Base-by-base conservation (phyloP, 2,329 filamentous ascomycete species). In the Phialophora macrospora region DNA sequence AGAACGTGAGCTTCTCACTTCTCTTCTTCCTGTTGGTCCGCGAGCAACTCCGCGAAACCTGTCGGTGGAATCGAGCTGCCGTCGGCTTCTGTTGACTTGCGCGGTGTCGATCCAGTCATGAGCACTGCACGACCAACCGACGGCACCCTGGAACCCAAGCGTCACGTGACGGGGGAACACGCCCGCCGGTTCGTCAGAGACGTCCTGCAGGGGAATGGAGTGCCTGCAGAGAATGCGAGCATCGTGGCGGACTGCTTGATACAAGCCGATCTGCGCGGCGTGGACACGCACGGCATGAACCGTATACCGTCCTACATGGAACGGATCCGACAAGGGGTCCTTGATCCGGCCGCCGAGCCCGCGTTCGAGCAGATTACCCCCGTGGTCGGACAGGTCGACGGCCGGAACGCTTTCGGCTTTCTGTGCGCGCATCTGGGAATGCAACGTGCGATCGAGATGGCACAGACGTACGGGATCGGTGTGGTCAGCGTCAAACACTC, bases 231-330 rank as follows among this genome's bases (percentile, higher is more conserved):
- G 2, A 85, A 90, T 69, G 89, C 91, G 17, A 69, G 77, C 3
- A 86, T 87, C 41, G 79, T 93, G 12, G 87, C 90, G n/a, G 78
- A 80, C 67, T 90, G 88, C 68, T 85, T 94, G 1, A 83, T 93
- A 0, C 85, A 86, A 41, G 91, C 91, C 12, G 91, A 94, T 72
- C 84, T 94, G 0, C 87, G 91, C 48, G 91, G 90, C 57, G 88
- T 93, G 28, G 91, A 94, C 74, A 92, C 90, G 0, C 91, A 94
- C 75, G 91, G 88, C 66, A 87, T 90, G 75, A 92, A 91, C 75
- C 87, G 91, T 5, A 87, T 94, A 48, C 90, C 90, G 0, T 91
- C 88, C 0, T 94, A 94, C 79, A 86, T 93, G 80, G 83, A 86
- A 61, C 88, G 91, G 20, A 84, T 93, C 68, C 86, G 89, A 2